These are phyloP conservation scores for Xanthoconium separans DNA, from an alignment of 1,284 basidiomycete species.

Conservation along the genomic window DNA sequence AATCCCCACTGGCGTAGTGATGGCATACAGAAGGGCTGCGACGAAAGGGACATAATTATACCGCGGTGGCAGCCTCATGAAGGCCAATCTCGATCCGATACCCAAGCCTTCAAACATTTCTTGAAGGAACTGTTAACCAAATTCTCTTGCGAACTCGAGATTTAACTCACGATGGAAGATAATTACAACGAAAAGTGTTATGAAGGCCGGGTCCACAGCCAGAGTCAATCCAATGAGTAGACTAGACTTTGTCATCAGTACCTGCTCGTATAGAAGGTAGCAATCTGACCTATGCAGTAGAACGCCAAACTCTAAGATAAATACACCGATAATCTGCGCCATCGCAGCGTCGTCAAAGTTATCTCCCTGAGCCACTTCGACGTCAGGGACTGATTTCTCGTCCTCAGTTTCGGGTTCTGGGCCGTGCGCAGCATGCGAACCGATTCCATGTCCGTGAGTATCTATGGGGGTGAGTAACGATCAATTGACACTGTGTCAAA, in stretches of 20 bases:
- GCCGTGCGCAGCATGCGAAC: constrained; percentile 69
- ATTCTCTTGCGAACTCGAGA: not conserved
- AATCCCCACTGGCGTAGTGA: constrained; percentile 84
- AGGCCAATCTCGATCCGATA: constrained; percentile 82
- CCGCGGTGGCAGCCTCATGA: constrained; percentile 59
- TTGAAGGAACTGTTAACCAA: constrained; percentile 31
- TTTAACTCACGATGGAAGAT: constrained; percentile 78
- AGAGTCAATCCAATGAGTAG: constrained; percentile 93
- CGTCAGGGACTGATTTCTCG: constrained; percentile 18
- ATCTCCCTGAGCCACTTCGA: constrained; percentile 17
- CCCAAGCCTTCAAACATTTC: constrained; percentile 92
- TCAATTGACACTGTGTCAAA: not conserved
- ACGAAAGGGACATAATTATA: constrained; percentile 64
- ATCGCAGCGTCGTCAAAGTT: constrained; percentile 43
- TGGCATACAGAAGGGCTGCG: constrained; percentile 69
- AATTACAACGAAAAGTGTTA: constrained; percentile 85
- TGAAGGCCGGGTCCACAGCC: constrained; percentile 82
- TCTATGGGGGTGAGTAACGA: constrained; percentile 38
- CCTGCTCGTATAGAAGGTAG: not conserved
- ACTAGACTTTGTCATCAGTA: constrained; percentile 33
- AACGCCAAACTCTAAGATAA: constrained; percentile 91
- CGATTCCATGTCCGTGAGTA: constrained; percentile 63
- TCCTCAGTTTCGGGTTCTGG: constrained; percentile 44
- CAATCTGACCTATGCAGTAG: constrained; percentile 71
- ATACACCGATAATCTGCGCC: constrained; percentile 84